Conservation (phyloP, 768 basidiomycete species). For the Lactarius trivialis region DNA sequence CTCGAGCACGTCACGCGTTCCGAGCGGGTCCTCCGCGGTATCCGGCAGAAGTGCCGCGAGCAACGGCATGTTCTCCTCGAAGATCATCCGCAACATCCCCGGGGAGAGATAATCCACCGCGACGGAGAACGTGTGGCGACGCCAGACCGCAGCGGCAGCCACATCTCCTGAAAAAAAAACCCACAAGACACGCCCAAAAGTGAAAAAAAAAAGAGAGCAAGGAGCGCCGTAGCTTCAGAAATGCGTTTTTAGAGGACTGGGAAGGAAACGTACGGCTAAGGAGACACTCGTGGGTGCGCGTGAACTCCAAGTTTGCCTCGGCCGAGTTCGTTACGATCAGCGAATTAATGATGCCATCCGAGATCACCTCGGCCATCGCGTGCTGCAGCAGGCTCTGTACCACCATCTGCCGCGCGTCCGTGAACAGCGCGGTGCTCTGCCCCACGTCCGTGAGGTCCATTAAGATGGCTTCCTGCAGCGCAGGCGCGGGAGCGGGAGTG, state of each 20-base stretch:
- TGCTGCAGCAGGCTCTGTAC: slow-evolving; percentile 77
- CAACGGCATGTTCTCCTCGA: slow-evolving; percentile 66
- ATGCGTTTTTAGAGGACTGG: not conserved
- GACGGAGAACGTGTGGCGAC: slow-evolving; percentile 82
- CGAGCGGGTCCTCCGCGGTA: slow-evolving; percentile 27
- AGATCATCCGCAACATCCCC: slow-evolving; percentile 58
- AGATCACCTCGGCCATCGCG: slow-evolving; percentile 68
- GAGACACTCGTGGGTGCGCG: slow-evolving; percentile 82
- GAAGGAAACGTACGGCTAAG: slow-evolving; percentile 58
- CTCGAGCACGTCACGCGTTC: slow-evolving; percentile 54
- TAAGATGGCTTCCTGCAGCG: slow-evolving; percentile 52
- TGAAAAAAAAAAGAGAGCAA: no score
- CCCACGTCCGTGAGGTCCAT: slow-evolving; percentile 49
- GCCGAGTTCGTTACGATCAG: slow-evolving; percentile 79
- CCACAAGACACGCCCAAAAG: not conserved
- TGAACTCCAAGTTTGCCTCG: slow-evolving; percentile 78
- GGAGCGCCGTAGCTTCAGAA: not conserved
- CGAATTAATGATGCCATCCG: slow-evolving; percentile 77
- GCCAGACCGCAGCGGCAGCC: slow-evolving; percentile 82
- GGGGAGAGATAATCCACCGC: slow-evolving; percentile 72
- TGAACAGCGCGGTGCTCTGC: slow-evolving; percentile 30
- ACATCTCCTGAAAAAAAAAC: slow-evolving; percentile 57
- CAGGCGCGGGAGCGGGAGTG: slow-evolving; percentile 46
- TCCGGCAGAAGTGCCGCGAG: slow-evolving; percentile 46
- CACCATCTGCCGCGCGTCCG: slow-evolving; percentile 48